phyloP scores from a whole-genome alignment of 177 flowering plant species.

The Vitis hybrid region DNA sequence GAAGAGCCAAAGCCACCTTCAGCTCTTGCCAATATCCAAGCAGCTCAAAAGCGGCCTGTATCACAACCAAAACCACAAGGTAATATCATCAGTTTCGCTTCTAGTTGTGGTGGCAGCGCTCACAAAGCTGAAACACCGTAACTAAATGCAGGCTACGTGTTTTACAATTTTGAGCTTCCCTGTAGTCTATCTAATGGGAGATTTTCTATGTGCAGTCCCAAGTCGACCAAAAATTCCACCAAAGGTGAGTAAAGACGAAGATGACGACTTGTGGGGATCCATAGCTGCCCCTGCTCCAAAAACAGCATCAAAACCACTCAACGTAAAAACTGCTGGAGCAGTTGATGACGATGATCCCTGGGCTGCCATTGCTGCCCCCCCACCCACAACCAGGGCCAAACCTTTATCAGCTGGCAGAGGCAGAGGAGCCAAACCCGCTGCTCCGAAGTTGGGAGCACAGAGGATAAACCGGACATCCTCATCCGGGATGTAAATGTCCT shows the following conservation, averaged over 20 bases:
- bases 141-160: too few species aligned
- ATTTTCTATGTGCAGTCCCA: slow-evolving; percentile 29
- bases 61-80: slow-evolving; percentile 66
- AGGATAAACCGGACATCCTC: slow-evolving; percentile 67
- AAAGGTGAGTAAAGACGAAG: slow-evolving; percentile 50
- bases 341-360: slow-evolving; percentile 73
- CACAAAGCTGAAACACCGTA: too few species aligned
- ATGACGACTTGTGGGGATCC: slow-evolving; percentile 84
- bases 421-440: slow-evolving; percentile 60
- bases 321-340: slow-evolving; percentile 38
- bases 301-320: slow-evolving; percentile 53
- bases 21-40: slow-evolving; percentile 81
- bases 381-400: slow-evolving; percentile 72
- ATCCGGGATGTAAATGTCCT: slow-evolving; percentile 38
- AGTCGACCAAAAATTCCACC: slow-evolving; percentile 41
- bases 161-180: too few species aligned
- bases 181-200: too few species aligned
- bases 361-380: slow-evolving; percentile 95
- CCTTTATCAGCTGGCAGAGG: slow-evolving; percentile 75
- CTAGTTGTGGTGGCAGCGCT: too few species aligned
- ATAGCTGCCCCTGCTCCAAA: slow-evolving; percentile 85
- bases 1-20: slow-evolving; percentile 81
- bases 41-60: slow-evolving; percentile 88
- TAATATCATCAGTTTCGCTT: slow-evolving; percentile 9
- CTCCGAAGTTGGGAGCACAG: slow-evolving; percentile 82